phyloP scores from a whole-genome alignment of 257 asterid species.

The Solanum paucissectum region DNA sequence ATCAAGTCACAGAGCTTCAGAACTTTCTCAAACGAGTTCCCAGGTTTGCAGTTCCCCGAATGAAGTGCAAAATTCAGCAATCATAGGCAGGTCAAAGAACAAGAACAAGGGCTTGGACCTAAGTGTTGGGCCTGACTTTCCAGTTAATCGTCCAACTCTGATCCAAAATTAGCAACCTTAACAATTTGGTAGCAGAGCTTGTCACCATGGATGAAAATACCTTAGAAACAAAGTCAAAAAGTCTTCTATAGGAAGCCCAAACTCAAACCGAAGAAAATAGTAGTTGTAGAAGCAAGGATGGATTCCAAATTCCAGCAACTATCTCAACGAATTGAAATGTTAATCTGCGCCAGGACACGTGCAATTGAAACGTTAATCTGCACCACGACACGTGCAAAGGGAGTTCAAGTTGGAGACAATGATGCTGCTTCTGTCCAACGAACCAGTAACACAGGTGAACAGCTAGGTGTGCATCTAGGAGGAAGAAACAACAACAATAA shows the following conservation, averaged over 20 bases:
- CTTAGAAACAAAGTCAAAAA: not conserved
- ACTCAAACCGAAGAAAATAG: not conserved
- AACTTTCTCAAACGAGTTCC: not conserved
- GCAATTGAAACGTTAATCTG: not conserved
- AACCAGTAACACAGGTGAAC: not conserved
- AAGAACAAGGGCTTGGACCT: not conserved
- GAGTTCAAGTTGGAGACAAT: not conserved
- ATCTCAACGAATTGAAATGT: not conserved
- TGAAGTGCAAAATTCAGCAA: not conserved
- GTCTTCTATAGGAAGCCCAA: not conserved
- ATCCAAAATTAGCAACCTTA: not conserved
- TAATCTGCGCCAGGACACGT: not conserved
- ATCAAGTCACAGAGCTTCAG: not conserved
- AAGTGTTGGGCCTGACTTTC: not conserved
- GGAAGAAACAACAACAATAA: not conserved
- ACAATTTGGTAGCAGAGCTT: not conserved
- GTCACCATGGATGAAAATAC: not conserved
- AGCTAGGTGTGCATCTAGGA: not conserved
- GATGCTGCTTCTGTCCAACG: not conserved
- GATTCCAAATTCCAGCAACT: not conserved
- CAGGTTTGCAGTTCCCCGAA: not conserved
- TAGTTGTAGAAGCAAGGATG: not conserved
- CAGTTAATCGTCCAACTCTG: not conserved
- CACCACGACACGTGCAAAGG: not conserved
- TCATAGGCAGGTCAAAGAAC: not conserved